Conservation (phyloP, 495 filamentous ascomycete genomes). For the Tuber brumale region DNA sequence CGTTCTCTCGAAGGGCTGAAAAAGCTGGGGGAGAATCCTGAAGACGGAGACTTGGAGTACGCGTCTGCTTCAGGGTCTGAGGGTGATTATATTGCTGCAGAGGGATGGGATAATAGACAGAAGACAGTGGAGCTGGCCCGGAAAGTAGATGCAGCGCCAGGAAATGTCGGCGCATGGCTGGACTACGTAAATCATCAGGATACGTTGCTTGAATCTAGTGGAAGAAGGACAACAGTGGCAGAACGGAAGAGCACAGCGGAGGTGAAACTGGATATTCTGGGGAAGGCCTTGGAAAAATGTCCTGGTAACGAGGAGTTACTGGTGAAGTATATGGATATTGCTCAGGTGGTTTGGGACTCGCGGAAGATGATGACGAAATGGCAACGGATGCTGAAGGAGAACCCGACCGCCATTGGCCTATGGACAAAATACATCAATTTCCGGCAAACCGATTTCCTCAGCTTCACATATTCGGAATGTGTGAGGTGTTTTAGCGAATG, state of each 20-base stretch:
- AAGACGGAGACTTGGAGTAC: conserved; percentile 52
- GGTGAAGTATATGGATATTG: conserved; percentile 64
- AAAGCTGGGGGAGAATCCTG: conserved; percentile 45
- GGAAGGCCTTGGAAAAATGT: conserved; percentile 61
- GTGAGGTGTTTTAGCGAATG: conserved; percentile 53
- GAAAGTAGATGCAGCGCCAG: conserved; percentile 55
- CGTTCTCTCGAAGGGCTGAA: conserved; percentile 64
- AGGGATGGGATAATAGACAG: conserved; percentile 44
- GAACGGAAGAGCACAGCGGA: conserved; percentile 65
- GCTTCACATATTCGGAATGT: conserved; percentile 64
- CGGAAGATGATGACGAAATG: conserved; percentile 58
- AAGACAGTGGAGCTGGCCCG: conserved; percentile 55
- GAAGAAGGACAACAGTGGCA: conserved; percentile 49
- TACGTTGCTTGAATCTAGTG: conserved; percentile 49
- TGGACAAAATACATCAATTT: conserved; percentile 74
- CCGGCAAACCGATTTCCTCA: conserved; percentile 59
- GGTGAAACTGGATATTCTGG: conserved; percentile 72
- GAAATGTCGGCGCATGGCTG: conserved; percentile 67
- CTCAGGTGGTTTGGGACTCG: conserved; percentile 62
- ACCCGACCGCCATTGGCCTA: conserved; percentile 55
- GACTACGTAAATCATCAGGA: conserved; percentile 70
- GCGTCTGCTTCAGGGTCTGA: conserved; percentile 49
- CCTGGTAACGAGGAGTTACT: conserved; percentile 53
- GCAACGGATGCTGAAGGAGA: conserved; percentile 53
- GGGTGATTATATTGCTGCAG: conserved; percentile 42